Evolutionary conservation across 805 yeast species (phyloP).

Genomic region (Yarrowia osloensis): DNA sequence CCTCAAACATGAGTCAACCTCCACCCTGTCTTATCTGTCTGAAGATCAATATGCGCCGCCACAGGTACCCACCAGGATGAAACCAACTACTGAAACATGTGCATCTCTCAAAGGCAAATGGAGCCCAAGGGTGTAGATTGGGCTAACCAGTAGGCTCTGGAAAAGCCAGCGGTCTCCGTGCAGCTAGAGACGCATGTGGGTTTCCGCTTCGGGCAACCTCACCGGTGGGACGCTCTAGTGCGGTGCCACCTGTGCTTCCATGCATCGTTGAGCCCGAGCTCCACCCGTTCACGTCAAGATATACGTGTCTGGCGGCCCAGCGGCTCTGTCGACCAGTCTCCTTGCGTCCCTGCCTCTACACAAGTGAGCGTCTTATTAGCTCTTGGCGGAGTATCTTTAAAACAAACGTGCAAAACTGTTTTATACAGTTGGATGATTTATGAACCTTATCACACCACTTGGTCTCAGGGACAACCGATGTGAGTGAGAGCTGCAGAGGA

Average conservation of each 20-base stretch:
- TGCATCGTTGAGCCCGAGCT: neutral
- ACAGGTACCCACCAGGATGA: constrained; percentile 23
- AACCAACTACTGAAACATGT: constrained; percentile 12
- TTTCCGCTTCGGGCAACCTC: constrained; percentile 24
- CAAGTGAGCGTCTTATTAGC: constrained; percentile 1
- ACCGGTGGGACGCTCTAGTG: constrained; percentile 10
- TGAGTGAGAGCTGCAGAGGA: no score
- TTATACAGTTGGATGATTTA: neutral
- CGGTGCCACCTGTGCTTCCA: constrained; percentile 23
- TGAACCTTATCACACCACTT: neutral
- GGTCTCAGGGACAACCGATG: neutral
- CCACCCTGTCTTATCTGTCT: constrained; percentile 9
- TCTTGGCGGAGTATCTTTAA: neutral
- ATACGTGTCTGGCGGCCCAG: neutral
- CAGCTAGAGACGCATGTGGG: neutral
- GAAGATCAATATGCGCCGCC: neutral
- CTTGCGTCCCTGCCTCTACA: neutral
- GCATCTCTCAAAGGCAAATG: constrained; percentile 2
- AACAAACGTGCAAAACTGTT: neutral
- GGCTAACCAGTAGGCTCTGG: neutral
- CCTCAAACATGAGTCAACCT: neutral
- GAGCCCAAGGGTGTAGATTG: neutral
- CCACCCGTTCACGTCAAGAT: neutral
- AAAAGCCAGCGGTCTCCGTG: neutral
- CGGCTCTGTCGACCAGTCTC: neutral